Percentiles rank a stretch among this genome's conserved stretches.
Conservation (phyloP, 73 alveolate species). For the Durusdinium trenchii region DNA sequence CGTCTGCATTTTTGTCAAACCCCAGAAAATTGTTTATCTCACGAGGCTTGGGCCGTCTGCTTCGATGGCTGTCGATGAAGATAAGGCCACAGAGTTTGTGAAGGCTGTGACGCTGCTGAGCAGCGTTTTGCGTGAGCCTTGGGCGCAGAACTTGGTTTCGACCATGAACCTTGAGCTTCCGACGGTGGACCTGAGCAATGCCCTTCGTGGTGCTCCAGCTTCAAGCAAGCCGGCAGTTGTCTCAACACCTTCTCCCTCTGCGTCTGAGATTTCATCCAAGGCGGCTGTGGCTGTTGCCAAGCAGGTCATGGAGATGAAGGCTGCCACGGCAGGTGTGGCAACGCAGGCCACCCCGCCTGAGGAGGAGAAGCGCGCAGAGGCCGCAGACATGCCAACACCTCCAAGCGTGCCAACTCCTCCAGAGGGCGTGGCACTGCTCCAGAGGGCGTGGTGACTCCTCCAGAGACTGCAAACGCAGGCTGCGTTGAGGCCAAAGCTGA, state of each 20-base stretch:
- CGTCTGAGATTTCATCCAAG: neutral
- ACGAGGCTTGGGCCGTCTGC: neutral
- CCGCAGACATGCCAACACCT: no score
- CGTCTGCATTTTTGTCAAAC: neutral
- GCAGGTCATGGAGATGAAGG: neutral
- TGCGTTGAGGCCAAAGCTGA: no score
- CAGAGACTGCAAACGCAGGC: no score
- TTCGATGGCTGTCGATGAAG: neutral
- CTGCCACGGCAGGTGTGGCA: neutral
- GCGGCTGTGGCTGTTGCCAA: neutral
- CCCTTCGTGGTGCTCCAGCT: neutral
- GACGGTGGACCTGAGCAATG: neutral
- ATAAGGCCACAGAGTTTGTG: neutral
- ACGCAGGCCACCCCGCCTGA: no score
- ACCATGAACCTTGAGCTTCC: neutral
- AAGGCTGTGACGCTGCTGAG: neutral
- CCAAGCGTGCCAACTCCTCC: no score
- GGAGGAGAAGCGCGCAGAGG: no score
- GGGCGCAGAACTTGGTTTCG: neutral
- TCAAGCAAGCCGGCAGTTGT: neutral
- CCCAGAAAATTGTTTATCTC: neutral
- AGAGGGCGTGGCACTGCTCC: no score
- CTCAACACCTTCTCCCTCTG: no score
- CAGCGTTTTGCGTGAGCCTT: neutral
- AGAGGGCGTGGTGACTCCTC: no score